phyloP scores from a whole-genome alignment of 768 basidiomycete species.

The Russula virescens region DNA sequence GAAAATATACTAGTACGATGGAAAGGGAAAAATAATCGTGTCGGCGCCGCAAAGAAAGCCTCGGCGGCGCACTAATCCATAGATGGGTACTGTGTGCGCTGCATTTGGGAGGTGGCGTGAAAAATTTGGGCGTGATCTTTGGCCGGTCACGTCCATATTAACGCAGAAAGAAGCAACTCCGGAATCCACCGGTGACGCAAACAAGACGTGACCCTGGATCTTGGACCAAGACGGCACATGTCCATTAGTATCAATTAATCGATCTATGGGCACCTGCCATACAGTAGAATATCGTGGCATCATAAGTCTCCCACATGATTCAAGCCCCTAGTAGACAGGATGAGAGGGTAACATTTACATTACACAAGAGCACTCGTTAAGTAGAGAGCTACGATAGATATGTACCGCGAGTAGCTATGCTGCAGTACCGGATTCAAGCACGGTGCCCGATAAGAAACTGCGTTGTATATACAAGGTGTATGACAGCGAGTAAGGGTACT shows the following conservation, averaged over 20 bases:
- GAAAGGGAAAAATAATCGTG: background rate
- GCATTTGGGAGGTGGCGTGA: background rate
- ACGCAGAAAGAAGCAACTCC: background rate
- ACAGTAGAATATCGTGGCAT: background rate
- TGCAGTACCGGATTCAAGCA: background rate
- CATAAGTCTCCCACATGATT: background rate
- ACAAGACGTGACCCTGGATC: background rate
- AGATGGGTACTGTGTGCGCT: background rate
- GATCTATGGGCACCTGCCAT: background rate
- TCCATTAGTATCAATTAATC: background rate
- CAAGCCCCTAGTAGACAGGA: too few species aligned
- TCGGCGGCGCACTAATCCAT: background rate
- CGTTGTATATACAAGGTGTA: slow-evolving; percentile 9
- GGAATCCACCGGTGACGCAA: background rate
- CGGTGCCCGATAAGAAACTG: background rate
- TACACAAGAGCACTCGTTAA: slow-evolving; percentile 10
- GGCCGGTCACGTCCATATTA: background rate
- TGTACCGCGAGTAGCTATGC: background rate
- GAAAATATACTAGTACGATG: background rate
- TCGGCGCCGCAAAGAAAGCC: background rate
- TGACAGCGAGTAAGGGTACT: background rate
- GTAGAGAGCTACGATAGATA: slow-evolving; percentile 12
- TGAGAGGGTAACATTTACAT: background rate
- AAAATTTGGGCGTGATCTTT: background rate
- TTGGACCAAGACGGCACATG: background rate